phyloP scores from a whole-genome alignment of 2,329 filamentous ascomycete genomes.

The Nemania sp. region DNA sequence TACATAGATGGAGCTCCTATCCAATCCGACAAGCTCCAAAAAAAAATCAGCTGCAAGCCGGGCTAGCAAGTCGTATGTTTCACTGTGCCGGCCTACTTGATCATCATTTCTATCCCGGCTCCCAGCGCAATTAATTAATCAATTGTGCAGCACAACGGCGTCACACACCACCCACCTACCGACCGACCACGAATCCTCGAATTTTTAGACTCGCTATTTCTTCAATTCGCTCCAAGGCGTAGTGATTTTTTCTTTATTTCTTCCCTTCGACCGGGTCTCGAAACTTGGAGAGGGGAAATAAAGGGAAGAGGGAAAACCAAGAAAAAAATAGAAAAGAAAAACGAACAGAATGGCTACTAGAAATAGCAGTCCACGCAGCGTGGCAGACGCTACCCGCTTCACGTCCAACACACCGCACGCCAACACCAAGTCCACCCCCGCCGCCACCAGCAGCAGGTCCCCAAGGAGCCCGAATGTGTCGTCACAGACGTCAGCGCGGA shows the following conservation, averaged over 20 bases:
- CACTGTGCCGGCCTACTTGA: neutral
- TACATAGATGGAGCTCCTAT: neutral
- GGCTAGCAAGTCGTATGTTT: neutral
- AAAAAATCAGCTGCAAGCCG: conserved; percentile 24
- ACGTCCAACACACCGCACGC: conserved; percentile 78
- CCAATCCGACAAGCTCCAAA: conserved; percentile 29
- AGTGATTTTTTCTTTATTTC: neutral
- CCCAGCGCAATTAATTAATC: conserved; percentile 6
- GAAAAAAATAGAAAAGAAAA: neutral
- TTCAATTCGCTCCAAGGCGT: conserved; percentile 1
- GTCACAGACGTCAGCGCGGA: conserved; percentile 40
- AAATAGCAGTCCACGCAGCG: conserved; percentile 68
- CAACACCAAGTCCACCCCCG: conserved; percentile 67
- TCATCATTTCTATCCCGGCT: neutral
- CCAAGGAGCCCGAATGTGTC: conserved; percentile 32
- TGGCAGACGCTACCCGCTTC: conserved; percentile 84
- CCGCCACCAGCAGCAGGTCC: conserved; percentile 35
- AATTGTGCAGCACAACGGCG: neutral
- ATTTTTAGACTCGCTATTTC: neutral
- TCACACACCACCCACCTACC: neutral
- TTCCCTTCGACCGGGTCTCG: neutral
- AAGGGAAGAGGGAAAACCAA: neutral
- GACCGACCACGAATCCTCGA: neutral
- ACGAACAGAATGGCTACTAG: conserved; percentile 28
- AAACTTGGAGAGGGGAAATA: neutral